Base-by-base conservation (phyloP, 768 basidiomycete genomes). In the Thelephora ganbajun region DNA sequence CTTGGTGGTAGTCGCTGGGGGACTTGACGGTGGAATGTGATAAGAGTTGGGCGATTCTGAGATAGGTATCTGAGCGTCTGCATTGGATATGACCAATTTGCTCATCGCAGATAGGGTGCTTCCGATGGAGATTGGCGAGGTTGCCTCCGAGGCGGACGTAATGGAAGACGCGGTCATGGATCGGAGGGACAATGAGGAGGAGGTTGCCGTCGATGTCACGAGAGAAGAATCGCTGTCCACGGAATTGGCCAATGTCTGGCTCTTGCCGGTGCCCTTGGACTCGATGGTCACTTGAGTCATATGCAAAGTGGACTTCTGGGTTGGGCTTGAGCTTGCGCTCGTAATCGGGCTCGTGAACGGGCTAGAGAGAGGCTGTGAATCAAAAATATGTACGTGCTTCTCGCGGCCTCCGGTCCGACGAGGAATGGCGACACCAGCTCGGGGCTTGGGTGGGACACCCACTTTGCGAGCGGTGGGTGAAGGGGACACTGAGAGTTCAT, bases 401-500 rank as follows among this genome's bases (percentile, higher is more conserved):
- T 75, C 71, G 11, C 73, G 60, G 49, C 44, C 69, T 58, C 50
- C 43, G 19, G 72, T 73, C 37, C 69, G 70, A 43, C 67, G 72
- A 41, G 76, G 80, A 54, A 78, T 83, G 30, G 73, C 70, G 48
- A 80, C 75, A 35, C 77, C 76, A 20, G 75, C 64, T 42, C 74
- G 80, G 46, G 69, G 70, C 46, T 78, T 77, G 13, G 80, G 78
- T 23, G 90, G 89, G 0, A 93, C 77, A 26, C 80, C 84, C 16
- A 93, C 85, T 39, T 84, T 79, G 54, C 82, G 79, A 19, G 83
- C 86, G 7, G 81, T 82, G 16, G 84, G 84, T 14, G 76, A 71
- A 5, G 81, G 80, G 2, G 80, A 83, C 34, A 66, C 64, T 2
- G 76, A 73, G 16, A 88, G 71, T 61, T 88, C 82, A 22, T 69